Conservation (phyloP, 2,329 filamentous ascomycete genomes). For the Stenocarpella maydis region DNA sequence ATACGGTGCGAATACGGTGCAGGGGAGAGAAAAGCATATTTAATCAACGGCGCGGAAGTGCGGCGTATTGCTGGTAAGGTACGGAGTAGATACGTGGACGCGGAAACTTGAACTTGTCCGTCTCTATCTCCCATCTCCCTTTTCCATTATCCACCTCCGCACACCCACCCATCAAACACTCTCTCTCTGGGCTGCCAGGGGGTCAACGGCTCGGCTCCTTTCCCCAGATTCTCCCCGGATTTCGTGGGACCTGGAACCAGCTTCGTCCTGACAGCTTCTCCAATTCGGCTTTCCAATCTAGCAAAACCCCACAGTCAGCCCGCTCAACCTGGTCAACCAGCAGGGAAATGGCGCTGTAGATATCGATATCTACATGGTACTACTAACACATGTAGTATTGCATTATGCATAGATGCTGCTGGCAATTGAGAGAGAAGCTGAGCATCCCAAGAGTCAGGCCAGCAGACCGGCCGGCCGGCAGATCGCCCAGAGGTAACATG, state of each 20-base stretch:
- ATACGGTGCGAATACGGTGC: neutral
- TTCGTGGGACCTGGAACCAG: slow-evolving; percentile 6
- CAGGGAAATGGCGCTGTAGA: no score
- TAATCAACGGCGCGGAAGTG: no score
- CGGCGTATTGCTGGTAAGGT: neutral
- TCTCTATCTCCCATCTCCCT: neutral
- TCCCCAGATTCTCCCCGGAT: slow-evolving; percentile 29
- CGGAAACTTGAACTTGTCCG: no score
- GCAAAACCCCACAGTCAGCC: neutral
- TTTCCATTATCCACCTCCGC: slow-evolving; percentile 22
- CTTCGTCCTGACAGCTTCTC: slow-evolving; percentile 23
- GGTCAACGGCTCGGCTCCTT: neutral
- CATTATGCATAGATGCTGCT: no score
- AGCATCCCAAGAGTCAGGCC: no score
- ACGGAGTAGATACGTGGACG: no score
- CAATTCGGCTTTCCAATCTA: slow-evolving; percentile 19
- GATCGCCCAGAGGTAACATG: neutral
- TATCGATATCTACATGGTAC: no score
- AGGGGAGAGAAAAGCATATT: no score
- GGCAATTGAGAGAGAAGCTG: no score
- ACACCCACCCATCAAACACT: no score
- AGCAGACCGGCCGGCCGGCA: neutral
- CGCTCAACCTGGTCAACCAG: no score
- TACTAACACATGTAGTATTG: no score
- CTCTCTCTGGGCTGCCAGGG: neutral